Percentiles rank a stretch among this genome's conserved stretches.
Conservation (phyloP, 164 flowering plant species). For the Stephania japonica region DNA sequence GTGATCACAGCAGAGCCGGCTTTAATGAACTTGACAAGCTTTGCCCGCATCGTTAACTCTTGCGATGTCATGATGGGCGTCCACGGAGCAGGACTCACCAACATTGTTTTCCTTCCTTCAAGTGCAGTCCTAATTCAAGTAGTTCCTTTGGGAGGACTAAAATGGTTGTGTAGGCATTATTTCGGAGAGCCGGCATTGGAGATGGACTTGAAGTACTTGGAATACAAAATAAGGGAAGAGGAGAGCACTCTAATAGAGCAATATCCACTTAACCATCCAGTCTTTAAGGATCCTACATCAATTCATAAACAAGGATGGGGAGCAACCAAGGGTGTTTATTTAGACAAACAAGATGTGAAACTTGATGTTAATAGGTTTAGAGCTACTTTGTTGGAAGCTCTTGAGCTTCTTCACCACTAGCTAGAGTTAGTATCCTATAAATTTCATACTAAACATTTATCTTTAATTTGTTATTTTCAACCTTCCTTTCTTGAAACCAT, state of each 20-base stretch:
- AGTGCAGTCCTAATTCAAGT: constrained; percentile 64
- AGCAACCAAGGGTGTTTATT: constrained; percentile 27
- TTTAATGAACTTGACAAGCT: constrained; percentile 15
- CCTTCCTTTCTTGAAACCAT: too few species aligned
- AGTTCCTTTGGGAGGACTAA: constrained; percentile 56
- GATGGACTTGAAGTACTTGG: constrained; percentile 64
- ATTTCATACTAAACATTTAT: too few species aligned
- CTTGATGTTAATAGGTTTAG: constrained; percentile 48
- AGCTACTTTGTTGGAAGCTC: constrained; percentile 40
- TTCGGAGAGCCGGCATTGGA: constrained; percentile 51
- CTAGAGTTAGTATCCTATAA: not conserved
- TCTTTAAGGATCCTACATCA: constrained; percentile 42
- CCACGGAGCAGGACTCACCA: constrained; percentile 88
- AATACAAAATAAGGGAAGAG: constrained; percentile 41
- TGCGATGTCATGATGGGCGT: constrained; percentile 78
- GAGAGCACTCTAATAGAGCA: constrained; percentile 61
- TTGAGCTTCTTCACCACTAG: constrained; percentile 35
- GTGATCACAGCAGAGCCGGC: constrained; percentile 45
- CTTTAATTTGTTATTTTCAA: too few species aligned
- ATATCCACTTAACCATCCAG: constrained; percentile 47
- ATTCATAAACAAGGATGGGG: constrained; percentile 42
- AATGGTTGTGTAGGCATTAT: constrained; percentile 28
- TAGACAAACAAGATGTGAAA: constrained; percentile 56
- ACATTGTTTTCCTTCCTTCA: constrained; percentile 68
- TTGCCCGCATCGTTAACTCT: constrained; percentile 55